Conservation (phyloP, 495 filamentous ascomycete genomes). For the Recurvomyces mirabilis region DNA sequence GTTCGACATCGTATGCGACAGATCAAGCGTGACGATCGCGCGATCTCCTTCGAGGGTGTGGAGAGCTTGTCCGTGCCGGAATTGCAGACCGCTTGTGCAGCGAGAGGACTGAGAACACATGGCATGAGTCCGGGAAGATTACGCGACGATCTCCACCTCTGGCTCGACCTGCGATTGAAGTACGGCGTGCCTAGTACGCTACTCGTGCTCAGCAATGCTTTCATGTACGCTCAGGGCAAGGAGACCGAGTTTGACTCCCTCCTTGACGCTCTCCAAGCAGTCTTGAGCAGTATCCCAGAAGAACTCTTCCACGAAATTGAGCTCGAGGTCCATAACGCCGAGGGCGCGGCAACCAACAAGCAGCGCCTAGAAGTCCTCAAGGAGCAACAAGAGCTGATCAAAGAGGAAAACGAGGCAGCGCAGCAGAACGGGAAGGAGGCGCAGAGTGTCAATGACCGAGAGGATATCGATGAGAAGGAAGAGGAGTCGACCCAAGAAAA, state of each 20-base stretch:
- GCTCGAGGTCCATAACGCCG: constrained; percentile 91
- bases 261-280: constrained; percentile 85
- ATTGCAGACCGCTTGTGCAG: constrained; percentile 80
- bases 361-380: constrained; percentile 97
- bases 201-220: constrained; percentile 90
- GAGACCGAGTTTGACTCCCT: constrained; percentile 76
- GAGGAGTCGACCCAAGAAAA: constrained; percentile 29
- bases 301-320: constrained; percentile 99
- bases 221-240: constrained; percentile 88
- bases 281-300: constrained; percentile 89
- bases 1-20: constrained; percentile 96
- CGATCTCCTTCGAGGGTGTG: constrained; percentile 90
- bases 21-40: constrained; percentile 94
- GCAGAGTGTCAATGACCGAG: constrained; percentile 53
- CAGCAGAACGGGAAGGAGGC: constrained; percentile 46
- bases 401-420: constrained; percentile 90
- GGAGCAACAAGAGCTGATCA: constrained; percentile 96
- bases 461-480: constrained; percentile 79
- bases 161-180: constrained; percentile 88
- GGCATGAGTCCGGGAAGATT: constrained; percentile 77
- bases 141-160: constrained; percentile 84
- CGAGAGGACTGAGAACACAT: constrained; percentile 83
- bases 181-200: constrained; percentile 89
- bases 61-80: constrained; percentile 87
- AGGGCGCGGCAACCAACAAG: constrained; percentile 97